Conservation (phyloP, 2,329 filamentous ascomycete genomes). For the Stylonectria norvegica region DNA sequence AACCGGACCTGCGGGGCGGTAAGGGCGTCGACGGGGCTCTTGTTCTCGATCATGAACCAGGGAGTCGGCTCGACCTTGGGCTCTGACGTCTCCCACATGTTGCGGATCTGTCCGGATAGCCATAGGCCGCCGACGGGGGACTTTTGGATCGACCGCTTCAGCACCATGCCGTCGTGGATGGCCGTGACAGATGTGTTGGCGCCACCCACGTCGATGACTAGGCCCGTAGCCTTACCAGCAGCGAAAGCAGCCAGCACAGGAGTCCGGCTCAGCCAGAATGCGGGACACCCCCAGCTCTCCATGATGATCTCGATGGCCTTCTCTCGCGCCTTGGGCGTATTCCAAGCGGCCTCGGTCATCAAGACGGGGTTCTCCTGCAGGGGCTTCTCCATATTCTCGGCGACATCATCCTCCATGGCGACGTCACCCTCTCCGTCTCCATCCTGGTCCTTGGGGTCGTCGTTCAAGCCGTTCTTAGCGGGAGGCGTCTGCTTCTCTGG, state of each 20-base stretch:
- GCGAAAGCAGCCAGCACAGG: conserved; percentile 90
- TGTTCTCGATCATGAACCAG: conserved; percentile 83
- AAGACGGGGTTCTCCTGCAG: conserved; percentile 86
- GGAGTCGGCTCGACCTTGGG: conserved; percentile 72
- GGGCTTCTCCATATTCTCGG: conserved; percentile 64
- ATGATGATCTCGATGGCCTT: conserved; percentile 95
- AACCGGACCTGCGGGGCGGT: conserved; percentile 73
- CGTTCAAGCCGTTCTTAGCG: conserved; percentile 75
- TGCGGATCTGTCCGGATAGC: conserved; percentile 82
- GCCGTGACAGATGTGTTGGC: conserved; percentile 85
- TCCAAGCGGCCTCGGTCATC: conserved; percentile 94
- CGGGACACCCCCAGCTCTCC: conserved; percentile 93
- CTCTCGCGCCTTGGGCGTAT: conserved; percentile 79
- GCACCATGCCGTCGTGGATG: conserved; percentile 88
- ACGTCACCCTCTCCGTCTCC: conserved; percentile 62
- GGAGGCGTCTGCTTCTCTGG: conserved; percentile 68
- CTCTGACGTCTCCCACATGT: conserved; percentile 69
- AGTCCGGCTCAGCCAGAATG: conserved; percentile 87
- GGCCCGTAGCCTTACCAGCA: conserved; percentile 85
- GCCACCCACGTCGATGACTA: conserved; percentile 89
- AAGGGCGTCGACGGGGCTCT: conserved; percentile 83
- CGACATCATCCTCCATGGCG: conserved; percentile 50
- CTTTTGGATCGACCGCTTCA: conserved; percentile 84
- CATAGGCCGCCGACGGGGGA: conserved; percentile 86
- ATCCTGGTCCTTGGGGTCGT: conserved; percentile 54